These are phyloP conservation scores for Sphaceloma murrayae DNA, from an alignment of 2,329 filamentous ascomycete genomes.

Conservation along the genomic window DNA sequence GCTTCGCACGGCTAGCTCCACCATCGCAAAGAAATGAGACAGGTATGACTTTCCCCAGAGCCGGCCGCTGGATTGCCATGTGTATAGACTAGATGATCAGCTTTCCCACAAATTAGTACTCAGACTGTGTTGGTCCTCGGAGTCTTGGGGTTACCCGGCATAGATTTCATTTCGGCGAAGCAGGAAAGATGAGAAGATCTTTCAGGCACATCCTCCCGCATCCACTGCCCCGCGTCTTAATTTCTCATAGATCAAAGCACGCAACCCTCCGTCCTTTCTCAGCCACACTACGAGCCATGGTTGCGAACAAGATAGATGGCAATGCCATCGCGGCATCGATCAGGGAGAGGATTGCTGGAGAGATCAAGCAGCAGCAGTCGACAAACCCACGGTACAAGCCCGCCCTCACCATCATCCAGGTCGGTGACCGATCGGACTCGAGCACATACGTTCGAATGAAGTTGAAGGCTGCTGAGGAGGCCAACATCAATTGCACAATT, in stretches of 20 bases:
- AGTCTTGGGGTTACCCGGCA: constrained; percentile 13
- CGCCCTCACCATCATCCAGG: constrained; percentile 89
- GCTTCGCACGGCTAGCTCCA: constrained; percentile 9
- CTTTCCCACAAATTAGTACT: too few relatives aligned
- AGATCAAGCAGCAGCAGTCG: constrained; percentile 74
- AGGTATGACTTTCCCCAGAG: constrained; percentile 10
- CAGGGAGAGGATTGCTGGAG: constrained; percentile 65
- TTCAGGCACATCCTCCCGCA: constrained; percentile 14
- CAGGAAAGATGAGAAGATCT: constrained; percentile 9
- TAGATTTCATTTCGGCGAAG: constrained; percentile 10
- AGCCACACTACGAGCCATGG: constrained; percentile 57
- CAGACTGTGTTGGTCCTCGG: constrained; percentile 3
- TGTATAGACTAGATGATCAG: constrained; percentile 10
- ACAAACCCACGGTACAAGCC: constrained; percentile 81
- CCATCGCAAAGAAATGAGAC: constrained; percentile 13
- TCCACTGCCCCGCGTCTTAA: constrained; percentile 13
- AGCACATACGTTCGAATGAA: constrained; percentile 99
- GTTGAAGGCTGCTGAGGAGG: constrained; percentile 91
- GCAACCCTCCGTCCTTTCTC: constrained; percentile 33
- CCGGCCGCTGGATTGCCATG: neutral
- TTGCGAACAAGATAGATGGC: constrained; percentile 86
- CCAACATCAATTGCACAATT: constrained; percentile 80
- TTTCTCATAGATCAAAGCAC: constrained; percentile 8
- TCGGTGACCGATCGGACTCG: constrained; percentile 87
- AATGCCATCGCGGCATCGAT: constrained; percentile 89